phyloP scores from a whole-genome alignment of 257 asterid genomes.

The Coffea eugenioides region DNA sequence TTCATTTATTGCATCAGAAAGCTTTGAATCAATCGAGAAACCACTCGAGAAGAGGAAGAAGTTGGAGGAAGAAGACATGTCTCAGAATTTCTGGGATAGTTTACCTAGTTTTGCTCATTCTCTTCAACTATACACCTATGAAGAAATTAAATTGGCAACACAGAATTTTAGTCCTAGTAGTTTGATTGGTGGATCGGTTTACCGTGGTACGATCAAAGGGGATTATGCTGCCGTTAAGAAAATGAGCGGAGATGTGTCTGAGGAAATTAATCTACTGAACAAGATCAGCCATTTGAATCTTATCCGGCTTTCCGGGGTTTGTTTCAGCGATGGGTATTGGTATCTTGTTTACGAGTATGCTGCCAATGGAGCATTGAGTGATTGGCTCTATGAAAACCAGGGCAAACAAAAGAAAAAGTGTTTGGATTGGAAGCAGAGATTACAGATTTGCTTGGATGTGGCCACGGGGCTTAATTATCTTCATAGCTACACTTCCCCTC shows the following conservation, averaged over 20 bases:
- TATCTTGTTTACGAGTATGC: conserved; percentile 87
- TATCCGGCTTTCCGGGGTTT: conserved; percentile 76
- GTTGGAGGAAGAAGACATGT: conserved; percentile 26
- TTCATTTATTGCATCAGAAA: conserved; percentile 28
- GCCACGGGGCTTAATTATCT: conserved; percentile 84
- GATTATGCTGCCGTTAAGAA: conserved; percentile 88
- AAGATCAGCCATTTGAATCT: conserved; percentile 90
- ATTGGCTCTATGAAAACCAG: conserved; percentile 39
- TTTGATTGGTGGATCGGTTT: conserved; percentile 66
- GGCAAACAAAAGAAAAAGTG: conserved; percentile 10
- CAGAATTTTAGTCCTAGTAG: conserved; percentile 52
- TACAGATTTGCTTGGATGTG: conserved; percentile 70
- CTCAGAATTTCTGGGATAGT: conserved; percentile 45
- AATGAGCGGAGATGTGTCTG: conserved; percentile 77
- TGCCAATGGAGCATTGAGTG: conserved; percentile 56
- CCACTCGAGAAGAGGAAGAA: conserved; percentile 24
- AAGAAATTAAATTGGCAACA: conserved; percentile 61
- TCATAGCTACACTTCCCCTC: conserved; percentile 74
- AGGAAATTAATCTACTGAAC: conserved; percentile 66
- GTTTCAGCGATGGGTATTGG: conserved; percentile 73
- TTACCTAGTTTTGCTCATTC: conserved; percentile 69
- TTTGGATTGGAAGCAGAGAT: conserved; percentile 57
- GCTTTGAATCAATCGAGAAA: conserved; percentile 46
- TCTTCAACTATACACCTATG: conserved; percentile 56
- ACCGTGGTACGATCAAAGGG: conserved; percentile 70